Evolutionary conservation across 768 basidiomycete genomes (phyloP), one percentile per base, ranked within the genome.

Genomic region (Russula ochroleuca): DNA sequence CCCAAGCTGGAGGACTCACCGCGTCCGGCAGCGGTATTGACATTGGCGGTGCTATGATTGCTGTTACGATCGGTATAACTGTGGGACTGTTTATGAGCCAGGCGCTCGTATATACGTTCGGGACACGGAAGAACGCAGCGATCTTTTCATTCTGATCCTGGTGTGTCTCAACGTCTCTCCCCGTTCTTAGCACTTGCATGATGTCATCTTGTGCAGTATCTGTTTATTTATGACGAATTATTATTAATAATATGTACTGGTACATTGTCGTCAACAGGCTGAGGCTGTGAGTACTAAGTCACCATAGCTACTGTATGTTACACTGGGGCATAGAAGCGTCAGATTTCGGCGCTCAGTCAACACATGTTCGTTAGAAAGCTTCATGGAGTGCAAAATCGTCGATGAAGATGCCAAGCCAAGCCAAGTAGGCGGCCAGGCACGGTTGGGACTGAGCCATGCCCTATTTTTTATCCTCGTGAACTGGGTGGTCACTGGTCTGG

Each of bases 51-150:
- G 87, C 90, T 15, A 92, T 92, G 87, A 88, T 90, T 65, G 84
- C 86, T n/a, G 91, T 93, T 38, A 88, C 88, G 0, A 92, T 93
- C 62, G 92, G 92, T 33, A 92, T 94, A 68, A 92, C 90, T 0
- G 90, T 92, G 33, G 90, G 92, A 19, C 72, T 93, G 47, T 93
- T 92, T 75, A 90, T 88, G 80, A 90, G 88, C 69, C 88, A 90
- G 71, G 86, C 89, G 15, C 73, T 93, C 55, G 89, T 94, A 19
- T 92, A 92, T 71, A 86, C 86, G 62, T 92, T 94, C 67, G 92
- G 89, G 8, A 78, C 81, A 11, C 80, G 87, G 62, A 92, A 92
- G 75, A 86, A 84, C 61, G 86, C 88, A 11, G 88, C 88, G 5
- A 81, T 90, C 37, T 91, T 92, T 72, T 89, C 87, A 8, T 90